phyloP scores from a whole-genome alignment of 2,329 filamentous ascomycete species.

The Epichloe uncinata region DNA sequence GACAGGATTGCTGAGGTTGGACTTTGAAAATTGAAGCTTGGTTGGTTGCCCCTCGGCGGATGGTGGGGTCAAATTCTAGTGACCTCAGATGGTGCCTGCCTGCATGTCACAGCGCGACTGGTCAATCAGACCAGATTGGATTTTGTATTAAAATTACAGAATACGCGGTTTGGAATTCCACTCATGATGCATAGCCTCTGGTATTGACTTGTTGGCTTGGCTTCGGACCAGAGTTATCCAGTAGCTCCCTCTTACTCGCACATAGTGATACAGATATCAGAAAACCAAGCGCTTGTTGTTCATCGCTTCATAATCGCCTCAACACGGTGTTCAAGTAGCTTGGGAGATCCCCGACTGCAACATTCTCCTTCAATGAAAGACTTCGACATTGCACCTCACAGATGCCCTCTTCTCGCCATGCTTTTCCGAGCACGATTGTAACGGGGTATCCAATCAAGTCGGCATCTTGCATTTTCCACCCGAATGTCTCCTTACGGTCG shows the following conservation, averaged over 20 bases:
- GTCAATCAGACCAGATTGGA: no score
- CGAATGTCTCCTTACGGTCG: slow-evolving; percentile 53
- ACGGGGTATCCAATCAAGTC: slow-evolving; percentile 83
- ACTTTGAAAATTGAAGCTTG: background rate
- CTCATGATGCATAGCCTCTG: background rate
- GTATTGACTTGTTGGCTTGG: background rate
- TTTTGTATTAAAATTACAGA: no score
- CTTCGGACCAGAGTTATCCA: background rate
- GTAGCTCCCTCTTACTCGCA: background rate
- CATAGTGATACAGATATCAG: background rate
- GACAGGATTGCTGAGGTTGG: background rate
- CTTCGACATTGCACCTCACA: slow-evolving; percentile 71
- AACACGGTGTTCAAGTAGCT: slow-evolving; percentile 33
- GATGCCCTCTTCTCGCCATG: slow-evolving; percentile 42
- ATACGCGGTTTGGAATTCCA: no score
- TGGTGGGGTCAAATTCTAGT: background rate
- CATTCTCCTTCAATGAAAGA: slow-evolving; percentile 46
- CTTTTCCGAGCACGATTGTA: slow-evolving; percentile 62
- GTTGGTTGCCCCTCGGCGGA: background rate
- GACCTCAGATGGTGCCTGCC: background rate
- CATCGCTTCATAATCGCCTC: slow-evolving; percentile 29
- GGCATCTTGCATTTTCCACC: slow-evolving; percentile 83
- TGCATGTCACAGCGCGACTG: no score
- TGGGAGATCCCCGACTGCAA: slow-evolving; percentile 32
- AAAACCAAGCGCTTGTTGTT: background rate